A percentile compares a stretch with the other conserved stretches of the same genome.
Evolutionary conservation across 192 early-diverging fungal species (phyloP).

Genomic region (Podila epicladia): DNA sequence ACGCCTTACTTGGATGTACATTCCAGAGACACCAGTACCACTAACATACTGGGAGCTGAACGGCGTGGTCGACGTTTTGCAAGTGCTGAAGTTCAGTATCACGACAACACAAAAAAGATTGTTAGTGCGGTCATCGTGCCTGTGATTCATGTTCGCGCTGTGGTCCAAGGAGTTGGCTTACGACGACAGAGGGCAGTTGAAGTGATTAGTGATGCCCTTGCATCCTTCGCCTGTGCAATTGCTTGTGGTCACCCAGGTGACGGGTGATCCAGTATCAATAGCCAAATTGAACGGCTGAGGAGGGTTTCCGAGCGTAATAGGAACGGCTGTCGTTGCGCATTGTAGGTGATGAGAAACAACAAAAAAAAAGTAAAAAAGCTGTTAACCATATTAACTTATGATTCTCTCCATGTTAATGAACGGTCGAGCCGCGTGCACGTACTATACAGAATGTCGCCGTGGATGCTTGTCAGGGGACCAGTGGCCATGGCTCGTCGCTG

Average conservation of each 20-base stretch:
- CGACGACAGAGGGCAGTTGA: background rate
- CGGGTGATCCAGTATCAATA: conserved; percentile 73
- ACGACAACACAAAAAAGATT: too few relatives aligned
- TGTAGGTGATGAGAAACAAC: background rate
- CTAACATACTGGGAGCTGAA: conserved; percentile 1
- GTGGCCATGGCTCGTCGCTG: background rate
- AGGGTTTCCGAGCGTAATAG: conserved; percentile 60
- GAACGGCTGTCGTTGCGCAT: background rate
- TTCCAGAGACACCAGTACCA: background rate
- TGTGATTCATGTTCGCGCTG: background rate
- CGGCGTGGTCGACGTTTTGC: background rate
- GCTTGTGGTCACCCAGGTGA: conserved; percentile 60
- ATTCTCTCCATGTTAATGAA: too few relatives aligned
- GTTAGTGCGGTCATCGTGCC: too few relatives aligned
- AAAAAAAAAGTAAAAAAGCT: too few relatives aligned
- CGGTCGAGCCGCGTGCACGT: too few relatives aligned
- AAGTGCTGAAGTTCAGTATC: too few relatives aligned
- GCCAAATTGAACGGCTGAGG: conserved; percentile 67
- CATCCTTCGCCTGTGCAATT: conserved; percentile 7
- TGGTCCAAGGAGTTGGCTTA: background rate
- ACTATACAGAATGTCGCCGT: background rate
- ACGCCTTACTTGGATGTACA: background rate
- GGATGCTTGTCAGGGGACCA: background rate
- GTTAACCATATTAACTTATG: too few relatives aligned
- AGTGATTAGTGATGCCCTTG: background rate